A percentile compares a stretch with the other conserved stretches of the same genome.
These are phyloP conservation scores for Brassica incana DNA, from an alignment of 345 rosid genomes.

Conservation along the genomic window DNA sequence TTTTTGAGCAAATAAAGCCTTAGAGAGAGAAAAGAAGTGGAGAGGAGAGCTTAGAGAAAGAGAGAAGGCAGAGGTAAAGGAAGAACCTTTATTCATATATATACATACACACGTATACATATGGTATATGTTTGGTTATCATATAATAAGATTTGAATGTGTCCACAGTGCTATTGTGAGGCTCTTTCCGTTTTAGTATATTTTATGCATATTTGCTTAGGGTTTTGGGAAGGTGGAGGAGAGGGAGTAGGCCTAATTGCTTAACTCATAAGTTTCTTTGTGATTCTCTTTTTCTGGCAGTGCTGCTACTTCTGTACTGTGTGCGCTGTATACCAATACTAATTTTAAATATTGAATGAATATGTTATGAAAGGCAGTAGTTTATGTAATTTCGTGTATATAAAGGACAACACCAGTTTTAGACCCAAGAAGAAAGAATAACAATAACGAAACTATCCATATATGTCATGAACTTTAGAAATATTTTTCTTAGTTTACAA, in stretches of 20 bases:
- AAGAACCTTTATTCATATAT: slow-evolving; percentile 40
- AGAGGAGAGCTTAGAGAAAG: slow-evolving; percentile 32
- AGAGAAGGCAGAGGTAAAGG: slow-evolving; percentile 41
- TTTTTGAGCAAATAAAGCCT: slow-evolving; percentile 24
- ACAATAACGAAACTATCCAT: neutral
- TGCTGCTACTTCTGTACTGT: slow-evolving; percentile 32
- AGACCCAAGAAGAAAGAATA: slow-evolving; percentile 1
- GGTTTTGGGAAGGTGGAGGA: slow-evolving; percentile 38
- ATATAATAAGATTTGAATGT: slow-evolving; percentile 30
- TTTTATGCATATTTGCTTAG: slow-evolving; percentile 30
- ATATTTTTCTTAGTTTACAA: neutral
- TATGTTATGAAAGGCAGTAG: slow-evolving; percentile 3
- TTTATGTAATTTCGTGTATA: neutral
- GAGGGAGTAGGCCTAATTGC: slow-evolving; percentile 31
- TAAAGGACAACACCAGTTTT: neutral
- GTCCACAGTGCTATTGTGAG: slow-evolving; percentile 25
- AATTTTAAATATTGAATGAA: neutral
- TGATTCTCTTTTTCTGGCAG: slow-evolving; percentile 32
- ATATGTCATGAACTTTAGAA: slow-evolving; percentile 2
- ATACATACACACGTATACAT: slow-evolving; percentile 26
- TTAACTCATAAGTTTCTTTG: slow-evolving; percentile 41
- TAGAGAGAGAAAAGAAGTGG: slow-evolving; percentile 38
- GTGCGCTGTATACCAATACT: neutral
- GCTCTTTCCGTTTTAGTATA: slow-evolving; percentile 37
- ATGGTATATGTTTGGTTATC: slow-evolving; percentile 19